Conservation (phyloP, 2,329 filamentous ascomycete species). For the Ophioceras dolichostomum region DNA sequence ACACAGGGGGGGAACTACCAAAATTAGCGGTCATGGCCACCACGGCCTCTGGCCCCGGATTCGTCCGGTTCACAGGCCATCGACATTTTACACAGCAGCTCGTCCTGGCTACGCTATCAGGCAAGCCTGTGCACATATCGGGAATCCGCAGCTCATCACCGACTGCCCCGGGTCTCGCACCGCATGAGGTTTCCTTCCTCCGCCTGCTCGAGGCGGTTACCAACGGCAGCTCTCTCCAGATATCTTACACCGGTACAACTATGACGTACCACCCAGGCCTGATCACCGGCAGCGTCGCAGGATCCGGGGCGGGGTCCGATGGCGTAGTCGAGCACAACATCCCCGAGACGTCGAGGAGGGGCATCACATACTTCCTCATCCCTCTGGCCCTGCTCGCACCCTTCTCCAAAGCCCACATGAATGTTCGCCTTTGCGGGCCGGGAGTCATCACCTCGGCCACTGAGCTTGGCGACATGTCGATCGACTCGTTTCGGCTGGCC, state of each 20-base stretch:
- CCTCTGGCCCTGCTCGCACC: conserved; percentile 83
- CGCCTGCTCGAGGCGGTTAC: conserved; percentile 89
- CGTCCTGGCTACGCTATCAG: conserved; percentile 81
- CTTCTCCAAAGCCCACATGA: conserved; percentile 84
- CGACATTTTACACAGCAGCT: conserved; percentile 73
- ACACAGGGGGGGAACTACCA: no score
- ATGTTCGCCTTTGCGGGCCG: conserved; percentile 77
- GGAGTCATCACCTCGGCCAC: conserved; percentile 89
- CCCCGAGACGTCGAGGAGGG: conserved; percentile 63
- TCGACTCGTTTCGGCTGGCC: conserved; percentile 87
- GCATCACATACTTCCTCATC: conserved; percentile 84
- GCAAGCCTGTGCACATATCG: conserved; percentile 79
- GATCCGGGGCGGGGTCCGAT: conserved; percentile 55
- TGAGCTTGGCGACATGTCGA: conserved; percentile 71
- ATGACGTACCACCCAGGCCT: conserved; percentile 86
- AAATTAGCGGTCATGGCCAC: no score
- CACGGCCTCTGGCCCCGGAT: conserved; percentile 25
- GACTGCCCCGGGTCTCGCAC: conserved; percentile 76
- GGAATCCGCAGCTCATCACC: conserved; percentile 82
- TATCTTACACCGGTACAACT: conserved; percentile 90
- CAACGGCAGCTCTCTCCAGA: conserved; percentile 89
- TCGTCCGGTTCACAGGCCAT: conserved; percentile 72
- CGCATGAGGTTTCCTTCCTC: conserved; percentile 90
- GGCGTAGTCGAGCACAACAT: conserved; percentile 75
- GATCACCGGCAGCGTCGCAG: conserved; percentile 73